phyloP scores from a whole-genome alignment of 1,284 basidiomycete species.

The Tetrapyrgos nigripes region DNA sequence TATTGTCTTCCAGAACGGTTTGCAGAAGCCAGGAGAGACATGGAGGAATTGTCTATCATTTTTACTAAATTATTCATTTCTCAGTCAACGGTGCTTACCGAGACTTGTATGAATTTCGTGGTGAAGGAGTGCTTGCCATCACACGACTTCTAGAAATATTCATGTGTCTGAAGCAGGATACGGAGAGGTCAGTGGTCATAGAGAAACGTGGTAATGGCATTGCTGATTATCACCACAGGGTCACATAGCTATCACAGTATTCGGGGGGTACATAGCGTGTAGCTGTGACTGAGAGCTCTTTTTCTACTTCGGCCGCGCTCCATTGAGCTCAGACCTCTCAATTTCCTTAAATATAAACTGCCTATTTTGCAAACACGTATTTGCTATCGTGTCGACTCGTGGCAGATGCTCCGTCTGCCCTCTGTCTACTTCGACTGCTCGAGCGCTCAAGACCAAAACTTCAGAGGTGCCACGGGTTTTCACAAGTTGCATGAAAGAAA shows the following conservation, averaged over 20 bases:
- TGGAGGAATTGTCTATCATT: slow-evolving; percentile 94
- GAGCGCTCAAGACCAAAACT: too few relatives aligned
- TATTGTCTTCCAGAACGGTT: slow-evolving; percentile 98
- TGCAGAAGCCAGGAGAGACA: slow-evolving; percentile 94
- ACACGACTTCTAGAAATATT: slow-evolving; percentile 99
- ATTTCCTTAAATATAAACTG: too few relatives aligned
- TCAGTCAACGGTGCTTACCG: background rate
- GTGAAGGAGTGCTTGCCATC: slow-evolving; percentile 95
- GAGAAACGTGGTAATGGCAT: slow-evolving; percentile 13
- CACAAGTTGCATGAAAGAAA: too few relatives aligned
- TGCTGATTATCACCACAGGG: slow-evolving; percentile 5
- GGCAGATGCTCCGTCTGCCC: too few relatives aligned
- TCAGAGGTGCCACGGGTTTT: too few relatives aligned
- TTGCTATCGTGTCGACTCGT: too few relatives aligned
- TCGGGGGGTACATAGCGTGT: too few relatives aligned
- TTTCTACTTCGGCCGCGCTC: too few relatives aligned
- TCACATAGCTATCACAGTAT: slow-evolving; percentile 22
- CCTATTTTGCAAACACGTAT: too few relatives aligned
- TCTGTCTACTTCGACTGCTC: too few relatives aligned
- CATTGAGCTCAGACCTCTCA: too few relatives aligned
- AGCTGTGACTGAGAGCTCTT: too few relatives aligned
- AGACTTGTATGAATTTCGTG: slow-evolving; percentile 52
- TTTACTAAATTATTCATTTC: slow-evolving; percentile 49
- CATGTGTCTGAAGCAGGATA: slow-evolving; percentile 99
- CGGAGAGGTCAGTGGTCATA: slow-evolving; percentile 73